These are phyloP conservation scores for Cyphellophora attinorum DNA, from an alignment of 2,329 filamentous ascomycete species.

Conservation along the genomic window DNA sequence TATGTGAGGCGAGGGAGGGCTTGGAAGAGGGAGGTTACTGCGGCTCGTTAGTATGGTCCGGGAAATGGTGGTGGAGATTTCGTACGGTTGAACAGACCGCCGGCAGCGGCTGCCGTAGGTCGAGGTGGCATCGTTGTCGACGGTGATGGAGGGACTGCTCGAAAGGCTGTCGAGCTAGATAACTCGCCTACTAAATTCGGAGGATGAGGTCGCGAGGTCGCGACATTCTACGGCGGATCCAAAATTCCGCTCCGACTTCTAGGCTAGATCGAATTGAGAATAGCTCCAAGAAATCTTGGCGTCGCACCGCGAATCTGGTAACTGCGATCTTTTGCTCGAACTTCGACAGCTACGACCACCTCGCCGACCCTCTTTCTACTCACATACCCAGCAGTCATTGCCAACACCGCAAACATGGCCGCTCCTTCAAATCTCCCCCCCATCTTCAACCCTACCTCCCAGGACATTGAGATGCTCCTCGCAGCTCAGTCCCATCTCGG, in stretches of 20 bases:
- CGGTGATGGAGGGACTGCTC: too few species aligned
- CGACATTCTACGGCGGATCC: too few species aligned
- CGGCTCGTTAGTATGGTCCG: slow-evolving; percentile 5
- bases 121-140: slow-evolving; percentile 16
- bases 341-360: too few species aligned
- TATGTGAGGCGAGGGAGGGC: slow-evolving; percentile 17
- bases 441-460: slow-evolving; percentile 90
- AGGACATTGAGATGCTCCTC: slow-evolving; percentile 99
- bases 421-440: slow-evolving; percentile 88
- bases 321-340: too few species aligned
- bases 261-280: too few species aligned
- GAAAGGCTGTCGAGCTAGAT: too few species aligned
- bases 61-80: background rate
- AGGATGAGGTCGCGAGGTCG: too few species aligned
- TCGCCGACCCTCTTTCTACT: slow-evolving; percentile 37
- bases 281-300: too few species aligned
- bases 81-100: slow-evolving; percentile 15
- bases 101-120: slow-evolving; percentile 5
- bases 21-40: slow-evolving; percentile 16
- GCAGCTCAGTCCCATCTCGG: slow-evolving; percentile 94
- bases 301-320: too few species aligned
- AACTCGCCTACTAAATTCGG: too few species aligned
- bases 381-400: slow-evolving; percentile 32
- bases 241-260: too few species aligned
- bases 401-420: slow-evolving; percentile 36